These are phyloP conservation scores for Venturiaceae sp. DNA, from an alignment of 2,329 filamentous ascomycete species.

Conservation along the genomic window DNA sequence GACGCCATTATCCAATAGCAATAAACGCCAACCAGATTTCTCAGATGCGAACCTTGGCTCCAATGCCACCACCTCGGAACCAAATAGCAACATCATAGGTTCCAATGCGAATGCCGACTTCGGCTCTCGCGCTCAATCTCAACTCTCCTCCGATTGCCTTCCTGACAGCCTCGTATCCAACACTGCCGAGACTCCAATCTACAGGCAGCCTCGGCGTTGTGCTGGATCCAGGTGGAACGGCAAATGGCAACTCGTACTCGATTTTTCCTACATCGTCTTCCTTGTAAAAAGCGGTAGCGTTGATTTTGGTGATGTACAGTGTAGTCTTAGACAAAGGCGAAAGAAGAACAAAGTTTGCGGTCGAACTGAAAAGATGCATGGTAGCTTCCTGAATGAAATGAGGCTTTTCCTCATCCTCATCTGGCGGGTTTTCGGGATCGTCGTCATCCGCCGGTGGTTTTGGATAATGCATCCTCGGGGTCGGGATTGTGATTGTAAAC, in stretches of 20 bases:
- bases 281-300: constrained; percentile 81
- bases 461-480: constrained; percentile 54
- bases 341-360: constrained; percentile 71
- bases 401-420: constrained; percentile 29
- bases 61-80: constrained; percentile 34
- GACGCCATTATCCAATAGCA: neutral
- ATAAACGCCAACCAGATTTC: neutral
- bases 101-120: constrained; percentile 65
- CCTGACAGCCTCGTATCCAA: constrained; percentile 74
- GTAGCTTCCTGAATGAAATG: constrained; percentile 66
- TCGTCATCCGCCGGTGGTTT: constrained; percentile 31
- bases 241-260: constrained; percentile 62
- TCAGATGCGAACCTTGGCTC: constrained; percentile 28
- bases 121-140: constrained; percentile 68
- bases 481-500: constrained; percentile 60
- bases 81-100: constrained; percentile 61
- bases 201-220: constrained; percentile 72
- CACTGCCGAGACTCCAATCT: constrained; percentile 62
- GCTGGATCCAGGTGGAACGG: constrained; percentile 64
- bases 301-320: constrained; percentile 66
- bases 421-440: constrained; percentile 41
- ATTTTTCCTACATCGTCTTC: constrained; percentile 74
- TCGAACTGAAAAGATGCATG: constrained; percentile 81
- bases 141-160: constrained; percentile 72
- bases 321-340: constrained; percentile 69